These are phyloP conservation scores for Cubamyces lactineus DNA, from an alignment of 768 basidiomycete species.

Conservation along the genomic window DNA sequence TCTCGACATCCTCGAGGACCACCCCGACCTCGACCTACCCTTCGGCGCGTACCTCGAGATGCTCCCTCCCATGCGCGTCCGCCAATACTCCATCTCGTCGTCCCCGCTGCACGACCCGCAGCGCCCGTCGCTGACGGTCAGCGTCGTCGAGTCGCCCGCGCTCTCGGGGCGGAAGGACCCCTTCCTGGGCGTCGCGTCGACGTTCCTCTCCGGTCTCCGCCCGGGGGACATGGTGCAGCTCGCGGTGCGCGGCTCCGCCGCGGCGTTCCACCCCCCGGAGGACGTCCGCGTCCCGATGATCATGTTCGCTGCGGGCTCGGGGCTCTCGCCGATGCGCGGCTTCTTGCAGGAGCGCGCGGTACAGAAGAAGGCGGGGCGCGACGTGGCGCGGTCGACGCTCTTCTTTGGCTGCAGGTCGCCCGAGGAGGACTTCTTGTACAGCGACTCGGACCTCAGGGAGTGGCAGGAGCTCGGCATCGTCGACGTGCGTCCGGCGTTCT, in stretches of 20 bases:
- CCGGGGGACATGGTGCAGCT: slow-evolving; percentile 48
- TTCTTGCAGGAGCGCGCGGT: slow-evolving; percentile 54
- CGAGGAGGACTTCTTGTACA: slow-evolving; percentile 47
- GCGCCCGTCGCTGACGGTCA: slow-evolving; percentile 48
- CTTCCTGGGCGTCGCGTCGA: slow-evolving; percentile 52
- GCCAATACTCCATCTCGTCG: slow-evolving; percentile 56
- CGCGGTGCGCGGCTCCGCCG: slow-evolving; percentile 43
- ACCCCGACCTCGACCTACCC: slow-evolving; percentile 41
- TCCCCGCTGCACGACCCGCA: slow-evolving; percentile 49
- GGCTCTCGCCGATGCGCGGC: slow-evolving; percentile 53
- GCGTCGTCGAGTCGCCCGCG: slow-evolving; percentile 45
- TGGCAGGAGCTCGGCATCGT: slow-evolving; percentile 48
- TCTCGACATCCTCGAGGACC: slow-evolving; percentile 46
- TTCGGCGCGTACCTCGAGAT: slow-evolving; percentile 44
- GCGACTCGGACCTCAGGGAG: slow-evolving; percentile 44
- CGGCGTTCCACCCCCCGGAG: slow-evolving; percentile 48
- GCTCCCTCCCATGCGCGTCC: slow-evolving; percentile 50
- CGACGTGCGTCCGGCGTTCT: slow-evolving; percentile 49
- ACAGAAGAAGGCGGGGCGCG: slow-evolving; percentile 47
- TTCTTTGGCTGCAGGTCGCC: slow-evolving; percentile 53
- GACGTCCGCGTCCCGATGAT: slow-evolving; percentile 45
- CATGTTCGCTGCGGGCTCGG: slow-evolving; percentile 51
- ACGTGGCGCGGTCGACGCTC: slow-evolving; percentile 44
- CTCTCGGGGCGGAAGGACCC: slow-evolving; percentile 37
- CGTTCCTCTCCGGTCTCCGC: slow-evolving; percentile 44